Evolutionary conservation across 495 filamentous ascomycete genomes (phyloP).

Genomic region (Aspergillus saccharolyticus): DNA sequence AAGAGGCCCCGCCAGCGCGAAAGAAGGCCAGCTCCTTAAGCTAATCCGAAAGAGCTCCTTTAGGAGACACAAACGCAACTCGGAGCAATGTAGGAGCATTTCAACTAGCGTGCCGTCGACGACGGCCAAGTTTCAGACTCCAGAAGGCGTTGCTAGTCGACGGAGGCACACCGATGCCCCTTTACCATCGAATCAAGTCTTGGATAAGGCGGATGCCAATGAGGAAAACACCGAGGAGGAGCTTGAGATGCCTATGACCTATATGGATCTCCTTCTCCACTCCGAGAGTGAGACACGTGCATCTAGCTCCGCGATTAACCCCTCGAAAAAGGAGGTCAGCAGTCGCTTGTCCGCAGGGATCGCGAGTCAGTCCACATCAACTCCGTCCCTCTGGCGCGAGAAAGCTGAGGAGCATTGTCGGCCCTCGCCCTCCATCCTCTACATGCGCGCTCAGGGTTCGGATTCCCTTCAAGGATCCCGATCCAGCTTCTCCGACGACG

Average conservation of each 20-base stretch:
- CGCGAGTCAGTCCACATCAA: slow-evolving; percentile 19
- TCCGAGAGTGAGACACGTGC: slow-evolving; percentile 18
- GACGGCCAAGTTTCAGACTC: slow-evolving; percentile 18
- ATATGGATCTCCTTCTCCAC: slow-evolving; percentile 30
- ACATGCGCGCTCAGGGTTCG: slow-evolving; percentile 37
- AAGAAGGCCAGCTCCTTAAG: slow-evolving; percentile 27
- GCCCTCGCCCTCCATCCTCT: slow-evolving; percentile 27
- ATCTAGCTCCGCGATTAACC: no score
- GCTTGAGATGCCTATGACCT: slow-evolving; percentile 24
- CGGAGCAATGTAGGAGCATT: slow-evolving; percentile 32
- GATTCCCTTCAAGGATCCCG: slow-evolving; percentile 20
- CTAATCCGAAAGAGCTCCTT: slow-evolving; percentile 32
- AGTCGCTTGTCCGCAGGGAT: background rate
- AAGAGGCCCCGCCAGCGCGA: slow-evolving; percentile 23
- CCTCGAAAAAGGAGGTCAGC: background rate
- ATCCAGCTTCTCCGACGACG: slow-evolving; percentile 24
- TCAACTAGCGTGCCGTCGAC: slow-evolving; percentile 30
- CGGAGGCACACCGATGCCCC: slow-evolving; percentile 42
- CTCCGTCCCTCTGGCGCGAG: slow-evolving; percentile 9
- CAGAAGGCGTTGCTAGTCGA: slow-evolving; percentile 19
- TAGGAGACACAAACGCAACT: slow-evolving; percentile 28
- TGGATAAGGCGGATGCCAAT: slow-evolving; percentile 19
- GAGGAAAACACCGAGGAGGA: background rate
- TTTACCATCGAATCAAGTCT: slow-evolving; percentile 29
- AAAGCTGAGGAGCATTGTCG: slow-evolving; percentile 9